These are phyloP conservation scores for Ilyonectria robusta DNA, from an alignment of 2,329 filamentous ascomycete species.

Conservation along the genomic window DNA sequence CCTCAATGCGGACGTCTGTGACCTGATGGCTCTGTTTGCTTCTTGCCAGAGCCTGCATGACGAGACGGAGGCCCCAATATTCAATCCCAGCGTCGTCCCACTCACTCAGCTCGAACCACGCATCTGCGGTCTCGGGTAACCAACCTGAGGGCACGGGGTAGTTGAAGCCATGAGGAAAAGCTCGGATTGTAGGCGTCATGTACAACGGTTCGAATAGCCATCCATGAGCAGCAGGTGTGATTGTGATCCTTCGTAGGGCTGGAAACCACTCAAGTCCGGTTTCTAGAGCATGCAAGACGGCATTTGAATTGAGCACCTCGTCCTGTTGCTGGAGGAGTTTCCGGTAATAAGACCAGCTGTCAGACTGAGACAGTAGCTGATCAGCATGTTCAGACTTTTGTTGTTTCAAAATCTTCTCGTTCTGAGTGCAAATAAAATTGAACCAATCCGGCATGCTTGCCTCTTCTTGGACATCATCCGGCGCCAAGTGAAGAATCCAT, in stretches of 20 bases:
- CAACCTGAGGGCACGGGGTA: not conserved
- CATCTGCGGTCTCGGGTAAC: not conserved
- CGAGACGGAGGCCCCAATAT: not conserved
- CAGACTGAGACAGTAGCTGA: not conserved
- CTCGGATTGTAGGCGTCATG: conserved; percentile 2
- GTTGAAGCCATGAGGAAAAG: not conserved
- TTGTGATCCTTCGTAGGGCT: not conserved
- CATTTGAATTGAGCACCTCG: not conserved
- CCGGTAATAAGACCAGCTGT: not conserved
- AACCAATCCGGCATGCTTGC: not conserved
- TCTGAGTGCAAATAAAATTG: not conserved
- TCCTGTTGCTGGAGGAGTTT: not conserved
- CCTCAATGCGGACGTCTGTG: not conserved
- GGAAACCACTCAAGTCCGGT: not conserved
- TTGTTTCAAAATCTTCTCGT: not conserved
- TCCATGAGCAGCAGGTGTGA: not conserved
- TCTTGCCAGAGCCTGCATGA: not conserved
- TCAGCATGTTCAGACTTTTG: not conserved
- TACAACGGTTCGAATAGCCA: not conserved
- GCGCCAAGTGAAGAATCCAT: not conserved
- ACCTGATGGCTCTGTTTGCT: not conserved
- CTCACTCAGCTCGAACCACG: not conserved
- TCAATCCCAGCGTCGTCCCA: not conserved
- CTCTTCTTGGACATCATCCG: not conserved
- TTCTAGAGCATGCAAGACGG: not conserved